Base-by-base conservation (phyloP, 768 basidiomycete species). In the Auriscalpium vulgare region DNA sequence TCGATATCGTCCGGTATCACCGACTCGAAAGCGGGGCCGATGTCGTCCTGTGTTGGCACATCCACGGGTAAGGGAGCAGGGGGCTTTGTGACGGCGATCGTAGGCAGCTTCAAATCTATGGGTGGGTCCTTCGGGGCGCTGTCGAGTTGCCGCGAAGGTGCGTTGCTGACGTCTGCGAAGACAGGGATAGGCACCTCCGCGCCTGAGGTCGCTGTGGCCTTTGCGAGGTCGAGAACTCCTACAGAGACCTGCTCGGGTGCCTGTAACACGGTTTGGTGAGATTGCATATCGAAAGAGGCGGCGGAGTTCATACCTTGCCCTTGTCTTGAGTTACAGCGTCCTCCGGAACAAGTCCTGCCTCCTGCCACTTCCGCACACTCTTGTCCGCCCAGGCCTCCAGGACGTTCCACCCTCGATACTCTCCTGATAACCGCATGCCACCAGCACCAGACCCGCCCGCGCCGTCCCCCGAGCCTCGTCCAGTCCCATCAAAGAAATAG, bases 341-440 rank as follows among this genome's bases (percentile, higher is more conserved):
- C 37, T 73, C 81, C 34, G 81, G 69, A 37, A 91, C 76, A 37
- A 92, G 68, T 2, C 93, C 93, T 23, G 82, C 77, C 62, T 88
- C 84, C 54, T 86, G 82, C 94, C 95, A 97, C 67, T 83, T 83
- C 67, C 86, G 80, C 49, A 93, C 76, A 71, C 92, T 93, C 62
- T 79, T 78, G 72, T 97, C 95, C 49, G 91, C 94, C 87, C 88
- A 90, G 13, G 93, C 95, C 68, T 97, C 94, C 56, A 97, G 70
- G 7, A 93, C 88, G 67, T 78, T 89, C 94, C 93, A 97, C 7
- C 95, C 93, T 68, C 81, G 80, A 66, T 97, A 97, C 65, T 92
- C 86, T 35, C 92, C 95, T 4, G 80, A 79, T 62, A 95, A 71
- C 45, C 87, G 80, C 63, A 97, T 67, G 4, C 81, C 82, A 23